Evolutionary conservation across 371 early-diverging fungal genomes (phyloP).

Genomic region (Mucor saturninus): DNA sequence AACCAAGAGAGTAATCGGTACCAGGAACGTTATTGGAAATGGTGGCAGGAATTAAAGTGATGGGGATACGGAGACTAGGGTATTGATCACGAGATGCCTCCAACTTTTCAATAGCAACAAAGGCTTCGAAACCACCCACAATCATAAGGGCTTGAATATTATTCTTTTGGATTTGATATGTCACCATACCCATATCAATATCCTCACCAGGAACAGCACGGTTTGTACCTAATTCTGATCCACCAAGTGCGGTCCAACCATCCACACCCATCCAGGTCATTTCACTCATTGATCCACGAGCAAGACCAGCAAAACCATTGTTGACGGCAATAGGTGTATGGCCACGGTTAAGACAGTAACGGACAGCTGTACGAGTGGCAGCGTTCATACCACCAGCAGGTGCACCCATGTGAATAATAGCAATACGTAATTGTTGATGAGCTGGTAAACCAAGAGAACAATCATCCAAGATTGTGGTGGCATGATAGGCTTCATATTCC

Average conservation of each 20-base stretch:
- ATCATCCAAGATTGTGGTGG: conserved; percentile 53
- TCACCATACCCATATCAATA: conserved; percentile 82
- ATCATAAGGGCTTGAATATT: conserved; percentile 89
- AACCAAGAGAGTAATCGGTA: conserved; percentile 95
- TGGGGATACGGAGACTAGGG: conserved; percentile 91
- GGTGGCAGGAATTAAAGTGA: conserved; percentile 96
- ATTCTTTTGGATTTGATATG: conserved; percentile 90
- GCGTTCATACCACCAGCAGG: conserved; percentile 99
- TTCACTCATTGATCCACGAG: conserved; percentile 76
- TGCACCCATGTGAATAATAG: conserved; percentile 93
- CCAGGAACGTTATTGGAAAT: conserved; percentile 99
- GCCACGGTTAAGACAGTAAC: conserved; percentile 86
- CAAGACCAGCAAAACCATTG: conserved; percentile 96
- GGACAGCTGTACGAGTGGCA: conserved; percentile 90
- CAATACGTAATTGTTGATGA: conserved; percentile 78
- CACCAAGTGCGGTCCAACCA: conserved; percentile 92
- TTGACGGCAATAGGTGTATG: conserved; percentile 85
- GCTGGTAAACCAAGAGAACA: conserved; percentile 34
- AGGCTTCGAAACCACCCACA: conserved; percentile 97
- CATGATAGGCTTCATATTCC: conserved; percentile 67
- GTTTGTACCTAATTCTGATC: conserved; percentile 96
- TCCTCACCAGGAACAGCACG: conserved; percentile 81
- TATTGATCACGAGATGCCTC: conserved; percentile 74
- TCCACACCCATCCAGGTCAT: conserved; percentile 88
- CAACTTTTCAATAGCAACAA: conserved; percentile 78